These are phyloP conservation scores for Claviceps paspali DNA, from an alignment of 2,329 filamentous ascomycete genomes.

Conservation along the genomic window DNA sequence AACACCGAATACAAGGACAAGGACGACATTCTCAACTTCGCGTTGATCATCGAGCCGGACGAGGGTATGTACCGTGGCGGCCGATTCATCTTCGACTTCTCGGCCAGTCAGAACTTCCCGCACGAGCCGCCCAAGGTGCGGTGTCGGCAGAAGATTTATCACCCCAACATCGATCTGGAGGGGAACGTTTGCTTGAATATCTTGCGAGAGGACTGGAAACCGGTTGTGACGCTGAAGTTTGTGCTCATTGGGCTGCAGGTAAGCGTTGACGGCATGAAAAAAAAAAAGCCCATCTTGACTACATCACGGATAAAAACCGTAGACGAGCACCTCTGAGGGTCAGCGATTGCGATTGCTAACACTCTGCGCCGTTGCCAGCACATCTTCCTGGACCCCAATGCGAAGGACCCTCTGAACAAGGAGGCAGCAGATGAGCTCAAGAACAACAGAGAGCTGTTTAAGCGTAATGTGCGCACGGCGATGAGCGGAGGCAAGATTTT, in stretches of 20 bases:
- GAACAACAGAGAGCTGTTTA: slow-evolving; percentile 73
- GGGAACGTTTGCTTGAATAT: slow-evolving; percentile 98
- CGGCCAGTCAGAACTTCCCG: slow-evolving; percentile 87
- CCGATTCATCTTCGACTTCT: slow-evolving; percentile 77
- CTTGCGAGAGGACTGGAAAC: slow-evolving; percentile 96
- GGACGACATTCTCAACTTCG: slow-evolving; percentile 76
- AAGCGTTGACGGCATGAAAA: slow-evolving; percentile 7
- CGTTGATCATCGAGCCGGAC: slow-evolving; percentile 68
- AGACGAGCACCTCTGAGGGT: too few relatives aligned
- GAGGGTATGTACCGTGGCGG: slow-evolving; percentile 82
- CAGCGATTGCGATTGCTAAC: too few relatives aligned
- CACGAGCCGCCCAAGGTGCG: slow-evolving; percentile 96
- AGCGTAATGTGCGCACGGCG: slow-evolving; percentile 70
- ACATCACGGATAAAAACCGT: too few relatives aligned
- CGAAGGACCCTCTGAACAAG: slow-evolving; percentile 95
- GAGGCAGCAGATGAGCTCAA: slow-evolving; percentile 89
- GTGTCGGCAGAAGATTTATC: slow-evolving; percentile 96
- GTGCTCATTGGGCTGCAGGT: slow-evolving; percentile 90
- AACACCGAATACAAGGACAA: slow-evolving; percentile 66
- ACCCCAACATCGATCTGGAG: slow-evolving; percentile 95
- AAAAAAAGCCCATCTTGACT: background rate
- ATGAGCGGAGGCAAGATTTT: slow-evolving; percentile 66
- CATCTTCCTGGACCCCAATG: slow-evolving; percentile 93
- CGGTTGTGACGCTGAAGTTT: slow-evolving; percentile 88
- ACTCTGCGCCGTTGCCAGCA: slow-evolving; percentile 41